Conservation (phyloP, 345 rosid species). For the Gossypium herbaceum region DNA sequence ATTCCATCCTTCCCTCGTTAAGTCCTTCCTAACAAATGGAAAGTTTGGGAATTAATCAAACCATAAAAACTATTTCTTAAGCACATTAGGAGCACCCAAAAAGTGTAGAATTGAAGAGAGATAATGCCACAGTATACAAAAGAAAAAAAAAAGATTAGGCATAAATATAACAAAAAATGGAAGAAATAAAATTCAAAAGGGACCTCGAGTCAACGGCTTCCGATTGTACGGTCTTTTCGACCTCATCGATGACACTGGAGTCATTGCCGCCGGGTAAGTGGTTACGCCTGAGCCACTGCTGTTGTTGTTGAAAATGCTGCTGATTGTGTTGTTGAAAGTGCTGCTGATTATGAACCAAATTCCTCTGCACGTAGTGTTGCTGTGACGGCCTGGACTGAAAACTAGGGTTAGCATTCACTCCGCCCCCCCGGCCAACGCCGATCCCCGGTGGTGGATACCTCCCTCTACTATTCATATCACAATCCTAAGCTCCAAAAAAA, state of each 20-base stretch:
- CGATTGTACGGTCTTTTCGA: conserved; percentile 74
- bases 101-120: neutral
- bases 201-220: conserved; percentile 83
- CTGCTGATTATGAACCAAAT: conserved; percentile 38
- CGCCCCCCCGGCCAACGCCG: conserved; percentile 62
- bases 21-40: neutral
- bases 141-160: neutral
- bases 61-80: neutral
- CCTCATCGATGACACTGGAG: conserved; percentile 43
- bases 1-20: neutral
- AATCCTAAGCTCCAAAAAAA: conserved; percentile 3
- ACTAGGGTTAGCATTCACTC: conserved; percentile 46
- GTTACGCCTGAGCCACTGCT: conserved; percentile 62
- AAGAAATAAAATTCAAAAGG: neutral
- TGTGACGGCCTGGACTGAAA: conserved; percentile 41
- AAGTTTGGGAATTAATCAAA: neutral
- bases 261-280: conserved; percentile 41
- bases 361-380: conserved; percentile 56
- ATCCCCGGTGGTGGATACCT: conserved; percentile 75
- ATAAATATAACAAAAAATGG: neutral
- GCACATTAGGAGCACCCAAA: neutral
- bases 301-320: conserved; percentile 20
- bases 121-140: neutral
- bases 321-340: conserved; percentile 29
- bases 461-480: conserved; percentile 81